These are phyloP conservation scores for Dicorynia guianensis DNA, from an alignment of 306 rosid species.

Conservation along the genomic window DNA sequence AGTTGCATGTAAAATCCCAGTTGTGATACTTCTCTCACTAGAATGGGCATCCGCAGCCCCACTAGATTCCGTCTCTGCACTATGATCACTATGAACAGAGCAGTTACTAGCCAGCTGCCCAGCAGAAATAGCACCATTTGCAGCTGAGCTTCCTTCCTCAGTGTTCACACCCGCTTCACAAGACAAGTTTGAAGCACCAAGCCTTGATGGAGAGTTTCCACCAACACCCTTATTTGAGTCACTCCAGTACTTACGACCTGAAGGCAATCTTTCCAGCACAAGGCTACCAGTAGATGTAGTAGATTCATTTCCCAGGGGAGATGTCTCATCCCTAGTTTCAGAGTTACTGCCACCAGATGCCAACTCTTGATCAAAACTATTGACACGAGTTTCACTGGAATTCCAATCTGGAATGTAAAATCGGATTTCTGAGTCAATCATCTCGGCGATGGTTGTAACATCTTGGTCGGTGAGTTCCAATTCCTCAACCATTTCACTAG, in stretches of 20 bases:
- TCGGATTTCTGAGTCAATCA: slow-evolving; percentile 79
- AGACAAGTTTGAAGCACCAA: slow-evolving; percentile 56
- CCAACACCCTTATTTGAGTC: slow-evolving; percentile 75
- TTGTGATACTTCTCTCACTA: slow-evolving; percentile 35
- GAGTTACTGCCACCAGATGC: slow-evolving; percentile 44
- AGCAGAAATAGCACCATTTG: slow-evolving; percentile 38
- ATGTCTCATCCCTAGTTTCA: slow-evolving; percentile 52
- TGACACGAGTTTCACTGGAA: slow-evolving; percentile 41
- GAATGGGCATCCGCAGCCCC: slow-evolving; percentile 35
- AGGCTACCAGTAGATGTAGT: slow-evolving; percentile 47
- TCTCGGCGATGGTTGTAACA: slow-evolving; percentile 81
- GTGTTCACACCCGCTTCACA: slow-evolving; percentile 33
- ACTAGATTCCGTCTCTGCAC: slow-evolving; percentile 44
- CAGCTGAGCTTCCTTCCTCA: slow-evolving; percentile 31
- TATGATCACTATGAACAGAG: slow-evolving; percentile 13
- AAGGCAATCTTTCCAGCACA: slow-evolving; percentile 78
- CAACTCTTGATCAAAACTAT: slow-evolving; percentile 43
- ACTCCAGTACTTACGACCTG: slow-evolving; percentile 94
- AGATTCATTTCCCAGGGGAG: slow-evolving; percentile 50
- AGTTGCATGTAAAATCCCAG: slow-evolving; percentile 34
- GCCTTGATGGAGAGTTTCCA: slow-evolving; percentile 63
- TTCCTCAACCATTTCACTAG: slow-evolving; percentile 98
- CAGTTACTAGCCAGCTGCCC: slow-evolving; percentile 33
- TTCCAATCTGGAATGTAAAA: slow-evolving; percentile 75
- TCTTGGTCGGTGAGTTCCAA: slow-evolving; percentile 93